These are phyloP conservation scores for Neofusicoccum laricinum DNA, from an alignment of 2,329 filamentous ascomycete species.

Conservation along the genomic window DNA sequence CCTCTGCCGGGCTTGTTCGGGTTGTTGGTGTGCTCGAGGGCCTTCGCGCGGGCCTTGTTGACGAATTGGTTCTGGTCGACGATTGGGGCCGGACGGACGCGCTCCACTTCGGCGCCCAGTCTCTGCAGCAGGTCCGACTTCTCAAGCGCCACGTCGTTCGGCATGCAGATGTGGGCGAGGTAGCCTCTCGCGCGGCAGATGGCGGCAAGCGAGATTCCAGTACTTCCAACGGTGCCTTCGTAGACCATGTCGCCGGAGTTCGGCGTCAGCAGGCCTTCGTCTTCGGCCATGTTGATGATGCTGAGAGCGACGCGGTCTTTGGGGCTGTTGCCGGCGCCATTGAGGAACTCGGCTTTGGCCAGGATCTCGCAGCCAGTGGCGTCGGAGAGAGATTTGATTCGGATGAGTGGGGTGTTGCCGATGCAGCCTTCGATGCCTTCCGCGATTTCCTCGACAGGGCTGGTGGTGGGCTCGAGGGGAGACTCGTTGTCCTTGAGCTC, in stretches of 20 bases:
- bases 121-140: conserved; percentile 87
- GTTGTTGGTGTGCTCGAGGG: conserved; percentile 66
- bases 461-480: background rate
- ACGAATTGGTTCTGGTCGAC: conserved; percentile 93
- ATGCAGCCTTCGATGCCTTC: conserved; percentile 89
- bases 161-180: conserved; percentile 96
- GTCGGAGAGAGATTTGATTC: conserved; percentile 79
- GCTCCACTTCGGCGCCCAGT: conserved; percentile 88
- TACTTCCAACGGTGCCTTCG: conserved; percentile 94
- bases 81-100: conserved; percentile 86
- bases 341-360: conserved; percentile 93
- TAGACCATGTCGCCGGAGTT: conserved; percentile 90
- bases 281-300: conserved; percentile 82
- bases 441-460: conserved; percentile 47
- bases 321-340: conserved; percentile 88
- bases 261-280: conserved; percentile 70
- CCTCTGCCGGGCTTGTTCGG: conserved; percentile 64
- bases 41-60: conserved; percentile 78
- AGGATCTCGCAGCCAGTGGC: conserved; percentile 87
- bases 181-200: conserved; percentile 87
- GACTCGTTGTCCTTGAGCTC: conserved; percentile 14
- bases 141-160: conserved; percentile 81
- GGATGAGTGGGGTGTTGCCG: conserved; percentile 86
- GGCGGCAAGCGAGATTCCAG: conserved; percentile 81
- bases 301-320: conserved; percentile 92